These are phyloP conservation scores for Colletotrichum spinosum DNA, from an alignment of 2,329 filamentous ascomycete genomes.

Conservation along the genomic window DNA sequence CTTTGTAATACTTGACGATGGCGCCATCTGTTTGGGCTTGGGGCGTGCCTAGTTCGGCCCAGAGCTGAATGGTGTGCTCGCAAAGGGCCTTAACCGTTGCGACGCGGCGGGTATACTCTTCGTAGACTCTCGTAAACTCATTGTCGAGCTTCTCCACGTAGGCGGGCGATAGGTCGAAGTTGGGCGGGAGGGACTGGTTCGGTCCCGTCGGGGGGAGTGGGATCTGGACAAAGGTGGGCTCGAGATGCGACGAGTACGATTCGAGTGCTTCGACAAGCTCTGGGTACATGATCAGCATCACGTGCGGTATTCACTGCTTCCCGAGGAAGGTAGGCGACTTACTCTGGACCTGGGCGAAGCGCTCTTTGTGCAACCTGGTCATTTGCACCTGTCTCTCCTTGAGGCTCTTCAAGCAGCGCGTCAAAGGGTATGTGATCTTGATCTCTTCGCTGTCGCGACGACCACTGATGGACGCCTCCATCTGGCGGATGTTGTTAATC, in stretches of 20 bases:
- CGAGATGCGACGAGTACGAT: constrained; percentile 96
- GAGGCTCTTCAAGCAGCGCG: constrained; percentile 80
- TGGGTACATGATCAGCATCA: constrained; percentile 49
- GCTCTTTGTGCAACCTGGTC: constrained; percentile 85
- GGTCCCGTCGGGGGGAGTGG: constrained; percentile 84
- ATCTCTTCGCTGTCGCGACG: constrained; percentile 75
- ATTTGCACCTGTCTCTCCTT: constrained; percentile 89
- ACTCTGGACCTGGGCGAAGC: constrained; percentile 97
- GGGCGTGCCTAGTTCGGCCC: constrained; percentile 94
- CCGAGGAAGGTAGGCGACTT: constrained; percentile 48
- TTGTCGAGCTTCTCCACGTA: constrained; percentile 89
- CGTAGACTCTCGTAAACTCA: constrained; percentile 95
- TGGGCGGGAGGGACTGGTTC: constrained; percentile 80
- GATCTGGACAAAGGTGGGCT: constrained; percentile 87
- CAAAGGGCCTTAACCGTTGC: constrained; percentile 78
- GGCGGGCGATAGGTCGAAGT: constrained; percentile 90
- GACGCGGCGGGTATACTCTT: constrained; percentile 91
- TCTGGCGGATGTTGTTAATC: constrained; percentile 88
- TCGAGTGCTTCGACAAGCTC: constrained; percentile 94
- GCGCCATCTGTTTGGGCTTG: constrained; percentile 90
- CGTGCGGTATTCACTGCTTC: background rate
- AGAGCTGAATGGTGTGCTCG: constrained; percentile 91
- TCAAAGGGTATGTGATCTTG: constrained; percentile 84
- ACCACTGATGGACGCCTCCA: constrained; percentile 91
- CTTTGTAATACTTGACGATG: constrained; percentile 90